phyloP scores from a whole-genome alignment of 2,329 filamentous ascomycete genomes.

The Fusarium nematophilum region DNA sequence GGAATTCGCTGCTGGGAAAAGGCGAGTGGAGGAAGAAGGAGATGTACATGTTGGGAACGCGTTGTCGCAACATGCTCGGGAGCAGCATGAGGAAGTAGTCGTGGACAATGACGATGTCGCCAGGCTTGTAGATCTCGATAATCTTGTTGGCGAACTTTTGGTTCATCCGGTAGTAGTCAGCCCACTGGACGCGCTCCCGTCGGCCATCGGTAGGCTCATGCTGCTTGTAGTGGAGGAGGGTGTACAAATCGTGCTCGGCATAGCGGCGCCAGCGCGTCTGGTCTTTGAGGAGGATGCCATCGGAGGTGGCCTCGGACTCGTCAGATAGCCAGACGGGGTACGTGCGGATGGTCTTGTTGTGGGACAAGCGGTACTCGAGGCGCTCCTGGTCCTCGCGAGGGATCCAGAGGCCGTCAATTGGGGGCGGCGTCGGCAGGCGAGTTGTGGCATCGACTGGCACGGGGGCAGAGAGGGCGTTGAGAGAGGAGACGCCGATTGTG shows the following conservation, averaged over 20 bases:
- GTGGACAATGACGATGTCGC: constrained; percentile 91
- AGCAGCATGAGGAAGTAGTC: constrained; percentile 94
- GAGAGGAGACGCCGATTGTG: constrained; percentile 63
- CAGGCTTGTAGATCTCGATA: constrained; percentile 87
- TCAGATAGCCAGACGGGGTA: constrained; percentile 91
- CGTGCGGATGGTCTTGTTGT: constrained; percentile 80
- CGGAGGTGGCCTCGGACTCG: constrained; percentile 72
- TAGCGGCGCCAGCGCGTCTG: constrained; percentile 90
- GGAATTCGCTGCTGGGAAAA: constrained; percentile 95
- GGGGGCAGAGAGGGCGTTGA: constrained; percentile 83
- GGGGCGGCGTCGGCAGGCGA: constrained; percentile 66
- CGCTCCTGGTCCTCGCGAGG: constrained; percentile 75
- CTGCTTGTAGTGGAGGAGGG: constrained; percentile 95
- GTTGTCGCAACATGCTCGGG: constrained; percentile 87
- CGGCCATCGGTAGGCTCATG: constrained; percentile 89
- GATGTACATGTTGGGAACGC: constrained; percentile 89
- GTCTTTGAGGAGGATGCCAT: constrained; percentile 81
- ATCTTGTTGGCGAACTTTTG: constrained; percentile 92
- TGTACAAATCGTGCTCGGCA: constrained; percentile 91
- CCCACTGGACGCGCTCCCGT: constrained; percentile 85
- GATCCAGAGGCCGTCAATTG: constrained; percentile 77
- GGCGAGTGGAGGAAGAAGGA: constrained; percentile 95
- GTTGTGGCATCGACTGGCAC: constrained; percentile 75
- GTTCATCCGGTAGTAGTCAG: constrained; percentile 94
- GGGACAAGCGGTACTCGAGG: constrained; percentile 79